Evolutionary conservation across 139 green algal genomes (phyloP).

Genomic region (Chlorella sp.): DNA sequence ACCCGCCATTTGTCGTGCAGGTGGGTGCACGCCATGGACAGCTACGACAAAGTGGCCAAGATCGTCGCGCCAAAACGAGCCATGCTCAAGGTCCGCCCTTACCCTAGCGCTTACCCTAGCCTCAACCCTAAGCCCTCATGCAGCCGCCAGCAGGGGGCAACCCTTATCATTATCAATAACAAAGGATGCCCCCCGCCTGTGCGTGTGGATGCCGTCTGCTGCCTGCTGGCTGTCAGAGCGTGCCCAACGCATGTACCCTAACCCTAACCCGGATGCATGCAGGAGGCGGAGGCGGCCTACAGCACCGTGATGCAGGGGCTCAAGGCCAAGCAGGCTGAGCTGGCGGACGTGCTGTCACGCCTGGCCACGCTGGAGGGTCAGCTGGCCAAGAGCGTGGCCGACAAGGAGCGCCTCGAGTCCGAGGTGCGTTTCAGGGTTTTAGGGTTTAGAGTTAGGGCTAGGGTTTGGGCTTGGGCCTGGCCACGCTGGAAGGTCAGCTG

Average conservation of each 20-base stretch:
- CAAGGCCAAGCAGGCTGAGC: constrained; percentile 55
- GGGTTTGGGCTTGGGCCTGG: too few species aligned
- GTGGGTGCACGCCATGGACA: constrained; percentile 76
- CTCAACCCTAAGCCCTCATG: too few species aligned
- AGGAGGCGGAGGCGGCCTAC: constrained; percentile 47
- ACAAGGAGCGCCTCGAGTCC: constrained; percentile 49
- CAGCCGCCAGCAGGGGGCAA: too few species aligned
- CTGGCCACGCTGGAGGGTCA: constrained; percentile 50
- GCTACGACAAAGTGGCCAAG: constrained; percentile 61
- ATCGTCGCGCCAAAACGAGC: constrained; percentile 65
- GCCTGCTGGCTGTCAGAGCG: too few species aligned
- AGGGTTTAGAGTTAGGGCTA: too few species aligned
- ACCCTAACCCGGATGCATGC: too few species aligned
- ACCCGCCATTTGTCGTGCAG: constrained; percentile 59
- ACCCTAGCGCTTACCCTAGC: neutral
- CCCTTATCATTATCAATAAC: too few species aligned
- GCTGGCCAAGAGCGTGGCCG: constrained; percentile 36
- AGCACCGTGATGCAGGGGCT: constrained; percentile 54
- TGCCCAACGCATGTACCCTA: too few species aligned
- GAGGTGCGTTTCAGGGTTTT: too few species aligned
- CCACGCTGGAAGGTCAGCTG: constrained; percentile 48
- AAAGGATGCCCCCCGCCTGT: too few species aligned
- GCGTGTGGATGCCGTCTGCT: too few species aligned
- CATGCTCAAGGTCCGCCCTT: constrained; percentile 23
- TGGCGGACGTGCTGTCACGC: constrained; percentile 51